These are phyloP conservation scores for Microdochium nivale DNA, from an alignment of 2,329 filamentous ascomycete genomes.

Conservation along the genomic window DNA sequence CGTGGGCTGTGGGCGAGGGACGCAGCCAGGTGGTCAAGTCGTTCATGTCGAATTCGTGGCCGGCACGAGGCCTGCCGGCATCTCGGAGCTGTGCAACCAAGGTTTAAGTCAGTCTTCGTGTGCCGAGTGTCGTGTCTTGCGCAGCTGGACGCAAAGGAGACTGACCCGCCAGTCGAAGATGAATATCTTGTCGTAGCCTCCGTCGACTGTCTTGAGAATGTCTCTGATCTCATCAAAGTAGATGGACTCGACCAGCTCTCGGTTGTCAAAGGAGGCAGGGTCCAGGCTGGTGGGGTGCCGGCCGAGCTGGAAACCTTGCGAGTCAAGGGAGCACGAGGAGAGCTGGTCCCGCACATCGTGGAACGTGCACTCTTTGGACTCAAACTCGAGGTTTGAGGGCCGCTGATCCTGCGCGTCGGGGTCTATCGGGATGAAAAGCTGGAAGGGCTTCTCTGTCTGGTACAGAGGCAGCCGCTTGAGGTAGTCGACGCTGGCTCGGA, in stretches of 20 bases:
- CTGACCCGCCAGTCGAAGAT: slow-evolving; percentile 1
- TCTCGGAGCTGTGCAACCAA: not conserved
- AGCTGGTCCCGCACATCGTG: not conserved
- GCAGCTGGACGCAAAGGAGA: not conserved
- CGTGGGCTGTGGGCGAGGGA: not conserved
- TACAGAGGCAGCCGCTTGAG: slow-evolving; percentile 2
- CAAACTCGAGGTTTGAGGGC: slow-evolving; percentile 1
- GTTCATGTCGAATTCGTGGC: slow-evolving; percentile 2
- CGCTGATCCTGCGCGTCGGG: not conserved
- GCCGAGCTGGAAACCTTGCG: not conserved
- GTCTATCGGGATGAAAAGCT: slow-evolving; percentile 1
- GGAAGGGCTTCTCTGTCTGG: slow-evolving; percentile 1
- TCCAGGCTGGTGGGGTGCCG: not conserved
- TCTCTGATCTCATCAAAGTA: not conserved
- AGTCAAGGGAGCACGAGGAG: not conserved
- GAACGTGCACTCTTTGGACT: not conserved
- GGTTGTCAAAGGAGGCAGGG: not conserved
- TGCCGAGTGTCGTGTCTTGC: too few species aligned
- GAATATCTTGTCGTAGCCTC: slow-evolving; percentile 1
- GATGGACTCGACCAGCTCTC: not conserved
- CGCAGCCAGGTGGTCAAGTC: slow-evolving; percentile 1
- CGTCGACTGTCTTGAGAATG: slow-evolving; percentile 1
- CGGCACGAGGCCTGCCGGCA: not conserved
- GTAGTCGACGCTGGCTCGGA: not conserved
- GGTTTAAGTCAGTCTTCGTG: too few species aligned